A percentile compares a stretch with the other conserved stretches of the same genome.
Evolutionary conservation across 805 yeast genomes (phyloP).

Genomic region (Saccharomyces eubayanus): DNA sequence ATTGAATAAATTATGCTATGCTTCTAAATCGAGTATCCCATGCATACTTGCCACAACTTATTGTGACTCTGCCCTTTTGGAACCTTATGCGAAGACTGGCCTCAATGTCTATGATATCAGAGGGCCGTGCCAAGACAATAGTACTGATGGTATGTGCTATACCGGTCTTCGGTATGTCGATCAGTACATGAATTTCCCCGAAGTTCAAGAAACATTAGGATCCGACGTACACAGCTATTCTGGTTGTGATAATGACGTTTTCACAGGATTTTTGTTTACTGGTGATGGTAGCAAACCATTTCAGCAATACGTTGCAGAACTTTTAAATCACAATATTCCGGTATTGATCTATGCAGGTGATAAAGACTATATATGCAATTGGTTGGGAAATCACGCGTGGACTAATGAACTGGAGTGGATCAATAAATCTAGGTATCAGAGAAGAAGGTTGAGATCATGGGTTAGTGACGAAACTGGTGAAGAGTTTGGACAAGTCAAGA

Average conservation of each 20-base stretch:
- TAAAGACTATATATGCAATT: slow-evolving; percentile 85
- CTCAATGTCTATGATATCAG: slow-evolving; percentile 83
- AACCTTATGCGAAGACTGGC: slow-evolving; percentile 68
- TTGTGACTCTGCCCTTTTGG: slow-evolving; percentile 63
- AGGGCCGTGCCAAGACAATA: slow-evolving; percentile 61
- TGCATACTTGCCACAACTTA: slow-evolving; percentile 81
- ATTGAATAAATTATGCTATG: slow-evolving; percentile 59
- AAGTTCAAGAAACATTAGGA: slow-evolving; percentile 70
- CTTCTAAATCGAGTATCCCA: slow-evolving; percentile 51
- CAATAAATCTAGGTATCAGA: slow-evolving; percentile 41
- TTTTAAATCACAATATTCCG: slow-evolving; percentile 64
- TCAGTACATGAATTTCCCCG: slow-evolving; percentile 60
- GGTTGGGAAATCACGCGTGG: slow-evolving; percentile 89
- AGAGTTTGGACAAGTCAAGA: slow-evolving; percentile 66
- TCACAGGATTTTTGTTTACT: slow-evolving; percentile 57
- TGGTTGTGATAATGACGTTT: slow-evolving; percentile 62
- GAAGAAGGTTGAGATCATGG: slow-evolving; percentile 38
- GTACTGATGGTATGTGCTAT: slow-evolving; percentile 60
- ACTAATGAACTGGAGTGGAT: slow-evolving; percentile 60
- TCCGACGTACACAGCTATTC: slow-evolving; percentile 69
- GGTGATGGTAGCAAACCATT: slow-evolving; percentile 86
- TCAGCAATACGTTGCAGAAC: slow-evolving; percentile 61
- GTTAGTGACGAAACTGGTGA: slow-evolving; percentile 30
- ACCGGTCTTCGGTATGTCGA: slow-evolving; percentile 61
- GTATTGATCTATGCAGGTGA: slow-evolving; percentile 91